phyloP scores from a whole-genome alignment of 78 protist genomes.

The Acrasis kona region DNA sequence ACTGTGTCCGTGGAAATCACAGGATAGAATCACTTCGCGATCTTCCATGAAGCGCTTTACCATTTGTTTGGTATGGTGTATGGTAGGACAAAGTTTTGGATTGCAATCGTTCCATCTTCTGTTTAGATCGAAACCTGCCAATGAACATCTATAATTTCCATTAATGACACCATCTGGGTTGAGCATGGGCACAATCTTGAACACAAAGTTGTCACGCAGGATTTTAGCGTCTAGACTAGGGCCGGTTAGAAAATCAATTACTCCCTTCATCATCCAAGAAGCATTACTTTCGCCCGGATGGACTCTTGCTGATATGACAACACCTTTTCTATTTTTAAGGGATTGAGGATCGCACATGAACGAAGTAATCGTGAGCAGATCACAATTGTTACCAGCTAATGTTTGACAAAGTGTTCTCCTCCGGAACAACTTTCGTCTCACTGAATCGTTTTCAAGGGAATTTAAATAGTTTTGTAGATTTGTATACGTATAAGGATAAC shows the following conservation, averaged over 20 bases:
- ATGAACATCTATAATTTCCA: slow-evolving; percentile 50
- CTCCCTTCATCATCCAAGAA: slow-evolving; percentile 57
- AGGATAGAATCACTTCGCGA: neutral
- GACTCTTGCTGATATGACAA: slow-evolving; percentile 67
- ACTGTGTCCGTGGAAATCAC: neutral
- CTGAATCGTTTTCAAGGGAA: neutral
- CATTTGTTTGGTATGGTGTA: slow-evolving; percentile 15
- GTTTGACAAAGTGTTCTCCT: slow-evolving; percentile 39
- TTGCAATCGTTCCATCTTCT: slow-evolving; percentile 32
- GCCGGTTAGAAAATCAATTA: slow-evolving; percentile 47
- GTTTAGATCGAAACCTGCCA: slow-evolving; percentile 51
- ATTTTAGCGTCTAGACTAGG: slow-evolving; percentile 12
- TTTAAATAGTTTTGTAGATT: slow-evolving; percentile 6
- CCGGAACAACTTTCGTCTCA: neutral
- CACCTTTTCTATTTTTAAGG: neutral
- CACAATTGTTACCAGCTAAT: slow-evolving; percentile 18
- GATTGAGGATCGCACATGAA: neutral
- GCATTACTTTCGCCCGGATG: slow-evolving; percentile 82
- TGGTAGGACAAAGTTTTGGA: slow-evolving; percentile 18
- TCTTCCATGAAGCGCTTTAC: neutral
- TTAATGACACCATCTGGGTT: slow-evolving; percentile 70
- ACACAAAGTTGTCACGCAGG: slow-evolving; percentile 49
- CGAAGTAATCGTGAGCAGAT: slow-evolving; percentile 35
- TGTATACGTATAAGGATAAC: slow-evolving; percentile 59
- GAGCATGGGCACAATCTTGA: slow-evolving; percentile 62